phyloP scores from a whole-genome alignment of 345 rosid genomes.

The Cardamine occulta region DNA sequence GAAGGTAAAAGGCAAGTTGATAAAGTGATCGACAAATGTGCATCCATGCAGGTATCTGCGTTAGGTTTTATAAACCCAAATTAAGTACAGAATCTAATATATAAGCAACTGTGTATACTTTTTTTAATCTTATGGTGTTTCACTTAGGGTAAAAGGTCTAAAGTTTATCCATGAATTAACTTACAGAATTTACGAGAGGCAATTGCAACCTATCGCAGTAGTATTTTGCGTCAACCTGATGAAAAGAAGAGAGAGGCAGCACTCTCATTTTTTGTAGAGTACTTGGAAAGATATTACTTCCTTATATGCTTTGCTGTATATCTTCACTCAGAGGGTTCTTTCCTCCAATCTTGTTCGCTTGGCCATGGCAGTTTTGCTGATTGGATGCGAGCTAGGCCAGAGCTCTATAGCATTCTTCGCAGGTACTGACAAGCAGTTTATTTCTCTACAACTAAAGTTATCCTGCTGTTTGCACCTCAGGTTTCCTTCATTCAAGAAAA shows the following conservation, averaged over 20 bases:
- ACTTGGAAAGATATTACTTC: slow-evolving; percentile 97
- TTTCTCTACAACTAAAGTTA: slow-evolving; percentile 5
- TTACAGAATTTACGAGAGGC: slow-evolving; percentile 96
- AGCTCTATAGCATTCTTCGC: slow-evolving; percentile 89
- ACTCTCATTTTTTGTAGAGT: slow-evolving; percentile 94
- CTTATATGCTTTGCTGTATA: slow-evolving; percentile 97
- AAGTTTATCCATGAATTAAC: slow-evolving; percentile 36
- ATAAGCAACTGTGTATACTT: slow-evolving; percentile 2
- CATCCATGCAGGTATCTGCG: slow-evolving; percentile 90
- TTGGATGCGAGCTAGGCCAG: slow-evolving; percentile 99
- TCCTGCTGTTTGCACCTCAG: not conserved
- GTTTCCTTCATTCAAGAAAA: slow-evolving; percentile 4
- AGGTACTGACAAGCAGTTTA: slow-evolving; percentile 55
- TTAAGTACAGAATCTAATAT: slow-evolving; percentile 20
- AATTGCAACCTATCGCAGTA: slow-evolving; percentile 85
- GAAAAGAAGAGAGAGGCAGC: slow-evolving; percentile 97
- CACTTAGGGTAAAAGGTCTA: slow-evolving; percentile 32
- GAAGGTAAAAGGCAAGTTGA: slow-evolving; percentile 98
- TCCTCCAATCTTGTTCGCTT: slow-evolving; percentile 71
- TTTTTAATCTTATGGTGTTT: slow-evolving; percentile 23
- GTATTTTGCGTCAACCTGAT: slow-evolving; percentile 91
- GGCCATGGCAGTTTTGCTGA: slow-evolving; percentile 86
- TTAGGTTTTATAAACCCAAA: slow-evolving; percentile 23
- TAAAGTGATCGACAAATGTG: slow-evolving; percentile 96
- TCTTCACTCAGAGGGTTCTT: slow-evolving; percentile 92